Evolutionary conservation across 768 basidiomycete genomes (phyloP), one percentile per base, ranked within the genome.

Genomic region (Lenzites betulinus): DNA sequence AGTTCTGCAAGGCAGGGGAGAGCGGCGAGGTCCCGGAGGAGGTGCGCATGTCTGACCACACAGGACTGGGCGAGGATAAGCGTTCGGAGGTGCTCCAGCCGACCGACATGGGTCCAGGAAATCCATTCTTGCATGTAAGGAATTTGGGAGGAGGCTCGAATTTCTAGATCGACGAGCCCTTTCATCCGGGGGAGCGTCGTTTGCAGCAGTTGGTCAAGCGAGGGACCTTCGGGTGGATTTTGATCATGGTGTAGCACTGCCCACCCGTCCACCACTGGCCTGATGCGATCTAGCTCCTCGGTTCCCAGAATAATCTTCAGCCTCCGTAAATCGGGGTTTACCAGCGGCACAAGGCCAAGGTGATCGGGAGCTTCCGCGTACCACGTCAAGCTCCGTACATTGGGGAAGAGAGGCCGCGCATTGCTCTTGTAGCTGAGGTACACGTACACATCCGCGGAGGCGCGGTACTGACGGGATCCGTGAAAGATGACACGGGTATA

Each of bases 351-450:
- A 12, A 54, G 53, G 9, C 28, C 30, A 1, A 44, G 26, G 22
- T 54, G 53, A 28, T 54, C 28, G 7, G 28, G 12, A 0, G 18
- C 26, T 1, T 16, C 18, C 11, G 42, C 28, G 30, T 22, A 13
- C 53, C 53, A 54, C 1, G 15, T 23, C 11, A 46, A 7, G 7
- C 33, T 30, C 20, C 11, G n/a, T 1, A 46, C 25, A 11, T 44
- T 44, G 7, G 53, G 53, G 25, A 54, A 54, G 11, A 54, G 42
- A n/a, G 53, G 30, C 30, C 36, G 42, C 8, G 25, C 53, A n/a
- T 33, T 13, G 20, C 28, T 33, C 11, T 35, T 35, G 53, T 33
- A 44, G 28, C 42, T 33, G 53, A 54, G 53, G 30, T 44, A 54
- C 28, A 54, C 20, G 28, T 33, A 54, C 9, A 54, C 53, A 2